Evolutionary conservation across 805 yeast species (phyloP), one percentile per base, ranked within the genome.

Genomic region (Ogataea salicorniae): DNA sequence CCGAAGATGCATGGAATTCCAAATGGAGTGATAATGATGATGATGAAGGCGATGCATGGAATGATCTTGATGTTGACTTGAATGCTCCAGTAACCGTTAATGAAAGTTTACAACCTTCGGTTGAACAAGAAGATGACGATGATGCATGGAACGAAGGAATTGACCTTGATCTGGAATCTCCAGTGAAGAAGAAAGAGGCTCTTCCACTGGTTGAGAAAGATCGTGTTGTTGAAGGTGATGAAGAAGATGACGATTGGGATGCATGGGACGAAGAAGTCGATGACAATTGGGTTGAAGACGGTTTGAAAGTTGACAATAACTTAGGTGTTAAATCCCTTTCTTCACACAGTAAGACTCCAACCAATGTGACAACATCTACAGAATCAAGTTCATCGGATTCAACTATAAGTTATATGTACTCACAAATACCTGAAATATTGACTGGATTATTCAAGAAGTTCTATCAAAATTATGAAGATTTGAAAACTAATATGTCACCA

Each of bases 211-310:
- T 15, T 44, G n/a, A 20, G 13, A 41, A 45, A 16, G 47, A 16
- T 18, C 17, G 16, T n/a, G 46, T 15, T 29, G 47, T 43, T 22
- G 54, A 51, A 3, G 55, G 45, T 33, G 55, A 50, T 5, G 54
- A 51, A 39, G 66, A 50, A 9, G 57, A 62, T 60, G 66, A 53
- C 34, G 56, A 58, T 13, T 62, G 66, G 66, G 49, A 55, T 37
- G 56, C 31, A 26, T 26, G 31, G 31, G 1, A 56, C 5, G 65
- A 58, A 8, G 66, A 61, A 34, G 62, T 49, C 13, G 39, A 44
- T 26, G 37, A 34, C 33, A 29, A 11, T 60, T 67, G 64, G 58
- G 53, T 54, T 15, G 64, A 55, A 40, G 61, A 47, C 9, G 55
- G 46, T 22, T 35, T 57, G 36, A 47, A 52, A 31, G 49, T 43